Evolutionary conservation across 1,284 basidiomycete species (phyloP), one percentile per base, ranked within the genome.

Genomic region (Irpex rosettiformis): DNA sequence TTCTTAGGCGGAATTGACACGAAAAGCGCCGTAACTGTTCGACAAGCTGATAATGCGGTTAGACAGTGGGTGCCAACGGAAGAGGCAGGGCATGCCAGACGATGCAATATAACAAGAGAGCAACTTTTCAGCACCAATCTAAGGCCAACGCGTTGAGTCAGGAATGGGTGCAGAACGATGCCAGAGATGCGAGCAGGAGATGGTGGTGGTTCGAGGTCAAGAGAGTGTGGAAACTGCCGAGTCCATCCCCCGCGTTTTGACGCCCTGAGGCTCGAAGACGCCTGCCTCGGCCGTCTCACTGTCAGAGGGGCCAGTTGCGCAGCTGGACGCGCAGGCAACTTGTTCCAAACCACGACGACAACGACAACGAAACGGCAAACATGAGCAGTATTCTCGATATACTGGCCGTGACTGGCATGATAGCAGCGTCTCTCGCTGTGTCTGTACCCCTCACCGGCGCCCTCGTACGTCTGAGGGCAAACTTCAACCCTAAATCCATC

Each of bases 401-500:
- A n/a, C 54, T 85, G 2, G 49, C 79, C 2, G 68, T 89, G 8
- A 58, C 82, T n/a, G 68, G 73, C 43, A 82, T 79, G 28, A 69
- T 88, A n/a, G 77, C 72, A 24, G 67, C 86, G 22, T 73, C 83
- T 21, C 63, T 75, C 16, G 56, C 68, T 37, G 63, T 76, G 28
- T 67, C 72, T 10, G 84, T 89, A 1, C 88, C 89, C 2, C 71
- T 90, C 10, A 82, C 80, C 8, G 89, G 89, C 11, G 77, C 86
- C 21, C 76, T 91, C 8, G 85, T 91, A 10, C 79, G 89, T 53
- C 83, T 90, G 67, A 79, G 89, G 71, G 89, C 89, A 24, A 90
- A 91, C 66, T 91, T 89, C 75, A 91, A 89, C 66, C 89, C 89
- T 2, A 89, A 87, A 69, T 91, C 89, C 33, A 84, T 95, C 16